Percentiles rank a stretch among this genome's conserved stretches.
Conservation (phyloP, 306 rosid genomes). For the Canavalia gladiata region DNA sequence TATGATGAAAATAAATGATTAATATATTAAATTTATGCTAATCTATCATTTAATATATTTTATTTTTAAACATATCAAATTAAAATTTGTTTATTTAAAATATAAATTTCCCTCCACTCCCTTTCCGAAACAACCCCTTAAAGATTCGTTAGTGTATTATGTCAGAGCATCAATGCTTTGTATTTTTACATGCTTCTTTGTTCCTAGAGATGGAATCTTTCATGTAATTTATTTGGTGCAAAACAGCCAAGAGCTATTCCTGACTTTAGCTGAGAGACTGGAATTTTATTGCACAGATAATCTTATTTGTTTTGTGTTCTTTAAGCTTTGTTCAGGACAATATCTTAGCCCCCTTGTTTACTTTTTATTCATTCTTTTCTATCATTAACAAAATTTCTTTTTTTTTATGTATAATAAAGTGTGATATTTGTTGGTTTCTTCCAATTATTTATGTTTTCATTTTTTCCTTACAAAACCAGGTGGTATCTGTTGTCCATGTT, state of each 20-base stretch:
- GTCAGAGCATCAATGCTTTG: not conserved
- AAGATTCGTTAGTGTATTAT: slow-evolving; percentile 16
- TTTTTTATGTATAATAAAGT: not conserved
- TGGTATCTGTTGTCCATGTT: slow-evolving; percentile 12
- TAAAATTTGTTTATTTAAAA: too few species aligned
- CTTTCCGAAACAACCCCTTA: not conserved
- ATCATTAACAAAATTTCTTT: slow-evolving; percentile 1
- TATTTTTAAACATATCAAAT: too few species aligned
- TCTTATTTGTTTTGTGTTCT: slow-evolving; percentile 8
- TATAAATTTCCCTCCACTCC: too few species aligned
- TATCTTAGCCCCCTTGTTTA: not conserved
- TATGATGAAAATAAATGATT: too few species aligned
- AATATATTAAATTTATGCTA: too few species aligned
- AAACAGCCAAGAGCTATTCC: not conserved
- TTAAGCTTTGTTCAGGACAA: not conserved
- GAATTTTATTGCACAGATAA: not conserved
- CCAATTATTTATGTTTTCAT: slow-evolving; percentile 15
- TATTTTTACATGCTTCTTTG: not conserved
- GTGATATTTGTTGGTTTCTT: not conserved
- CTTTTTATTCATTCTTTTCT: slow-evolving; percentile 8
- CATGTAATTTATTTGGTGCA: slow-evolving; percentile 13
- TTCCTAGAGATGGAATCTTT: slow-evolving; percentile 12
- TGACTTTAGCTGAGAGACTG: not conserved
- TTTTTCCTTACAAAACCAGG: not conserved
- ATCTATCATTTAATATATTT: too few species aligned